These are phyloP conservation scores for Yamadazyma phyllophila DNA, from an alignment of 805 yeast genomes.

Conservation along the genomic window DNA sequence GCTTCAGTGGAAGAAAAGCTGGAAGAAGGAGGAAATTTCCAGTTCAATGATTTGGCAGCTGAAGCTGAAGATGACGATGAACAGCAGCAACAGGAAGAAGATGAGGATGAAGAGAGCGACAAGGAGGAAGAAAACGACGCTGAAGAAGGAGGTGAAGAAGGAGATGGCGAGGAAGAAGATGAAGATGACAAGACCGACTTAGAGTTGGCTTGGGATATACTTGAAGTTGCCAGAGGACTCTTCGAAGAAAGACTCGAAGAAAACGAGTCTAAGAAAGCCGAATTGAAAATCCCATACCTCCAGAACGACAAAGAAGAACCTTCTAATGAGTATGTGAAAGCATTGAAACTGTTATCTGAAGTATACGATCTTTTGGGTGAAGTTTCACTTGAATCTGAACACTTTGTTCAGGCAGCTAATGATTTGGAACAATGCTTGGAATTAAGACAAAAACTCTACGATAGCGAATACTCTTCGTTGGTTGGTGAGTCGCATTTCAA, in stretches of 20 bases:
- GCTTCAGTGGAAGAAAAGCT: constrained; percentile 20
- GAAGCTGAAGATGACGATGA: constrained; percentile 20
- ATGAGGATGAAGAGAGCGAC: constrained; percentile 16
- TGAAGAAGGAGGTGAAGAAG: constrained; percentile 20
- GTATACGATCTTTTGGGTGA: constrained; percentile 83
- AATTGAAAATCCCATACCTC: constrained; percentile 28
- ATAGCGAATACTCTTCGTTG: constrained; percentile 48
- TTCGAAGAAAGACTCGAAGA: constrained; percentile 46
- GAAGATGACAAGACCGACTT: constrained; percentile 63
- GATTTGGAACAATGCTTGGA: constrained; percentile 63
- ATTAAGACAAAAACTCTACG: constrained; percentile 51
- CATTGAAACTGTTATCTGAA: constrained; percentile 61
- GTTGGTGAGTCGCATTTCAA: constrained; percentile 81
- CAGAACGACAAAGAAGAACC: constrained; percentile 29
- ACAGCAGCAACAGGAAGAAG: constrained; percentile 18
- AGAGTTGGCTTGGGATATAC: constrained; percentile 83
- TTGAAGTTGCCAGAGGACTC: constrained; percentile 73
- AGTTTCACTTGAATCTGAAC: constrained; percentile 85
- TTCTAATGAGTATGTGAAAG: constrained; percentile 29
- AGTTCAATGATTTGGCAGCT: constrained; percentile 24
- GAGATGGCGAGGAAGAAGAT: constrained; percentile 34
- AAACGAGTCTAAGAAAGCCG: constrained; percentile 5
- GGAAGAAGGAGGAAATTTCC: constrained; percentile 21
- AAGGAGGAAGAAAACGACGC: constrained; percentile 17
- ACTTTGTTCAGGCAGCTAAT: constrained; percentile 71